Percentiles rank a stretch among this genome's conserved stretches.
Conservation (phyloP, 495 filamentous ascomycete species). For the Daldinia grandis region DNA sequence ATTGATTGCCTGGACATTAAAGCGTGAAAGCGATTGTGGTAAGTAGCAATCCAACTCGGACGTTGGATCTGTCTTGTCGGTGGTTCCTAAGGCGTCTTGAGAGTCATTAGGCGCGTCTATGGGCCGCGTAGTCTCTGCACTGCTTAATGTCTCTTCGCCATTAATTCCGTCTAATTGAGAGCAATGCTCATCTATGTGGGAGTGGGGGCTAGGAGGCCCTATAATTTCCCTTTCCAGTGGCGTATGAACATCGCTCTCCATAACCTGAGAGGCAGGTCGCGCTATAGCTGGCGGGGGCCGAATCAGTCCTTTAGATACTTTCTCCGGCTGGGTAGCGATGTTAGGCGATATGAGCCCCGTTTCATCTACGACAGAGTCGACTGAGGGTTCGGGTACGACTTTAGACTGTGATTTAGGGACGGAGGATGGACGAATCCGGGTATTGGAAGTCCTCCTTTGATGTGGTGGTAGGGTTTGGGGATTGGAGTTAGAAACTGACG, state of each 20-base stretch:
- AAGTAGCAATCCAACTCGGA: constrained; percentile 51
- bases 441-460: constrained; percentile 56
- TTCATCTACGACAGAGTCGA: constrained; percentile 34
- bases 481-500: constrained; percentile 10
- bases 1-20: constrained; percentile 59
- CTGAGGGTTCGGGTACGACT: constrained; percentile 51
- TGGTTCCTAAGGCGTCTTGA: constrained; percentile 5
- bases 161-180: constrained; percentile 23
- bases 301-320: constrained; percentile 46
- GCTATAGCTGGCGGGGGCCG: constrained; percentile 46
- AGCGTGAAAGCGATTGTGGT: constrained; percentile 53
- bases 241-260: constrained; percentile 28
- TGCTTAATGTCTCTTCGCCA: constrained; percentile 38
- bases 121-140: constrained; percentile 30
- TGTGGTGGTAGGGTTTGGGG: constrained; percentile 29
- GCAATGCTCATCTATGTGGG: constrained; percentile 24
- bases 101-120: constrained; percentile 31
- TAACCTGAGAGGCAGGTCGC: constrained; percentile 50
- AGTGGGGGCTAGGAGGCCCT: constrained; percentile 15
- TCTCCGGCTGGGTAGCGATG: constrained; percentile 46
- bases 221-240: constrained; percentile 2
- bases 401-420: constrained; percentile 50
- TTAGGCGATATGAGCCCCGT: constrained; percentile 47
- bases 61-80: constrained; percentile 41
- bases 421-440: constrained; percentile 52